Percentiles rank a stretch among this genome's conserved stretches.
phyloP scores from a whole-genome alignment of 2,329 filamentous ascomycete genomes.

The Pseudofabraea citricarpa region DNA sequence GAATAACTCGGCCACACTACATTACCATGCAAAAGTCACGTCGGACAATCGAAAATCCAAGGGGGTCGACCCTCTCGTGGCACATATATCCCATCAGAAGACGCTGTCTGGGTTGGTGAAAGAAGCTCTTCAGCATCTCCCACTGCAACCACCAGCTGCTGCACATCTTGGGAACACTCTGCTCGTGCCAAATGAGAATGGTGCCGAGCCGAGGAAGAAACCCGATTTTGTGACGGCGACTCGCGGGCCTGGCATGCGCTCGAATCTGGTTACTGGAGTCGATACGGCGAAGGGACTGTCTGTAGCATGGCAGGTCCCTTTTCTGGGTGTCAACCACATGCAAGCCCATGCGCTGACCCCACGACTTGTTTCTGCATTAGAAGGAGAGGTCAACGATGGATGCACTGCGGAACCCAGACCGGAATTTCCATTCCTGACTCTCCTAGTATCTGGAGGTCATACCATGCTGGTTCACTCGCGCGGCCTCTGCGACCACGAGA shows the following conservation, averaged over 20 bases:
- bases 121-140: slow-evolving; percentile 54
- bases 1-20: slow-evolving; percentile 46
- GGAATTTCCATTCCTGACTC: slow-evolving; percentile 76
- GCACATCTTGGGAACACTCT: slow-evolving; percentile 15
- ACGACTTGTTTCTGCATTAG: slow-evolving; percentile 63
- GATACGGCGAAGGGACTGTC: slow-evolving; percentile 84
- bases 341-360: slow-evolving; percentile 92
- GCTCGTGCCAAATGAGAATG: slow-evolving; percentile 12
- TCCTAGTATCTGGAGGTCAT: slow-evolving; percentile 90
- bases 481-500: slow-evolving; percentile 61
- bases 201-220: slow-evolving; percentile 32
- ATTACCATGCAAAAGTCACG: slow-evolving; percentile 78
- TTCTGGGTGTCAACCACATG: slow-evolving; percentile 94
- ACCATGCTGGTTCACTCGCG: slow-evolving; percentile 77
- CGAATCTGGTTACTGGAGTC: slow-evolving; percentile 72
- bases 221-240: slow-evolving; percentile 89
- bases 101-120: slow-evolving; percentile 65
- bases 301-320: slow-evolving; percentile 74
- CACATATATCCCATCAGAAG: slow-evolving; percentile 70
- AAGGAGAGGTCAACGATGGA: slow-evolving; percentile 18
- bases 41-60: slow-evolving; percentile 69
- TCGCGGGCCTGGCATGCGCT: slow-evolving; percentile 82
- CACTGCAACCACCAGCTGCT: slow-evolving; percentile 3
- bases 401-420: slow-evolving; percentile 32
- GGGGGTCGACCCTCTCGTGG: slow-evolving; percentile 75